Percentiles rank a stretch among this genome's conserved stretches.
These are phyloP conservation scores for Ploettnerulaceae sp. DNA, from an alignment of 2,329 filamentous ascomycete genomes.

Conservation along the genomic window DNA sequence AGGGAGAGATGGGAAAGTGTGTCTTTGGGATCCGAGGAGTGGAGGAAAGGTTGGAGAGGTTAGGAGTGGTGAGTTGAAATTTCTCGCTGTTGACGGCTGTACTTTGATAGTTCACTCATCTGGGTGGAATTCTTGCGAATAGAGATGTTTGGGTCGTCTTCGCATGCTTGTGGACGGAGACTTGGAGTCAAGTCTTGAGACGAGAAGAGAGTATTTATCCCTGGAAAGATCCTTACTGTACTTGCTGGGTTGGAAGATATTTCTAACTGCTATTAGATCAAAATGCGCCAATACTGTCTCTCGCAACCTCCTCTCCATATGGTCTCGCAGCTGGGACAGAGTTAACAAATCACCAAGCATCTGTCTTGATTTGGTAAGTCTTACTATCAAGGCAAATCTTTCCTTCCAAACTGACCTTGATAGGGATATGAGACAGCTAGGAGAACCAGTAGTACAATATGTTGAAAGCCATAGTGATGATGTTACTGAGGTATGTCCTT, in stretches of 20 bases:
- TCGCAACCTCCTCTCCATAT: conserved; percentile 55
- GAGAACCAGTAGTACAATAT: conserved; percentile 48
- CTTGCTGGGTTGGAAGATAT: not conserved
- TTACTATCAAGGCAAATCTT: not conserved
- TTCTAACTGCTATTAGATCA: conserved; percentile 34
- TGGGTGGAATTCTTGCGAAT: too few species aligned
- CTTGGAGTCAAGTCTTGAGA: too few species aligned
- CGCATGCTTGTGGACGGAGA: too few species aligned
- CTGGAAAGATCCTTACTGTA: conserved; percentile 5
- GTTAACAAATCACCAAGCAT: conserved; percentile 57
- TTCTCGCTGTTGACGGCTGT: not conserved
- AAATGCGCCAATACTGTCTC: conserved; percentile 54
- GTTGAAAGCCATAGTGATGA: conserved; percentile 65
- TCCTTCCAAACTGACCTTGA: not conserved
- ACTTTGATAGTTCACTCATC: too few species aligned
- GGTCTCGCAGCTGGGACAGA: conserved; percentile 70
- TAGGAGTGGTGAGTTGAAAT: conserved; percentile 32
- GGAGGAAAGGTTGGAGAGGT: conserved; percentile 40
- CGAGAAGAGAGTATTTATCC: too few species aligned
- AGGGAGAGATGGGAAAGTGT: conserved; percentile 65
- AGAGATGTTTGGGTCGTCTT: too few species aligned
- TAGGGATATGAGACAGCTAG: conserved; percentile 54
- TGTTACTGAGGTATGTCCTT: conserved; percentile 49
- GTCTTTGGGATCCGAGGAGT: conserved; percentile 60
- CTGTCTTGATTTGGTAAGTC: conserved; percentile 56